phyloP scores from a whole-genome alignment of 2,329 filamentous ascomycete genomes.

The Xylaria sp. region DNA sequence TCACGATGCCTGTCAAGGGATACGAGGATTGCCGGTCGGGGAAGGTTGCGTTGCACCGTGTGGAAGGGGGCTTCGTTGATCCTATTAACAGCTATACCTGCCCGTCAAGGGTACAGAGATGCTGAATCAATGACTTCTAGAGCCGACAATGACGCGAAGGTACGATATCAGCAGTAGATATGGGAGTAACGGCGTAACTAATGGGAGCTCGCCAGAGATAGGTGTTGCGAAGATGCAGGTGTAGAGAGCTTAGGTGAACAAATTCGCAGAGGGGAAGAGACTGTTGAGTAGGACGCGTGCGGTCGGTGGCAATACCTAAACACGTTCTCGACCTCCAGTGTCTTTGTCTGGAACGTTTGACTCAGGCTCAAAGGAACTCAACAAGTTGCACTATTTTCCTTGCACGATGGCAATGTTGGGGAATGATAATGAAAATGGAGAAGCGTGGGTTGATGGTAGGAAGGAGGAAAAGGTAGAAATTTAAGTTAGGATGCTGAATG shows the following conservation, averaged over 20 bases:
- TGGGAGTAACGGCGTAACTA: not conserved
- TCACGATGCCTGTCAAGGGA: conserved; percentile 4
- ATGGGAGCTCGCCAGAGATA: not conserved
- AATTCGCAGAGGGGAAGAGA: not conserved
- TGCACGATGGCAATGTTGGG: not conserved
- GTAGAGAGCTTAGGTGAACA: not conserved
- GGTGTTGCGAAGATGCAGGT: not conserved
- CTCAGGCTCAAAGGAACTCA: conserved; percentile 1
- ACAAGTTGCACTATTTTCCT: conserved; percentile 1
- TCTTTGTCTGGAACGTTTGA: conserved; percentile 28
- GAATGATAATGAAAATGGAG: conserved; percentile 2
- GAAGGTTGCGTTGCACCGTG: conserved; percentile 7
- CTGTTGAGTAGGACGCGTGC: conserved; percentile 13
- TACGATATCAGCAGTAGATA: conserved; percentile 8
- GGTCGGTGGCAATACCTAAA: conserved; percentile 18
- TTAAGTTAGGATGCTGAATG: not conserved
- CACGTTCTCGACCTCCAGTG: not conserved
- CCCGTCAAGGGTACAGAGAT: conserved; percentile 1
- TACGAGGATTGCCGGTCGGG: not conserved
- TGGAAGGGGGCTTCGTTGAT: conserved; percentile 3
- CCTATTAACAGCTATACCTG: not conserved
- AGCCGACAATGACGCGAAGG: not conserved
- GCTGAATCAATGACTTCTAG: conserved; percentile 9
- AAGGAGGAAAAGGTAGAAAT: not conserved
- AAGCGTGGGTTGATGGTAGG: conserved; percentile 11